A percentile compares a stretch with the other conserved stretches of the same genome.
Evolutionary conservation across 2,329 filamentous ascomycete species (phyloP).

Genomic region (Septoria linicola): DNA sequence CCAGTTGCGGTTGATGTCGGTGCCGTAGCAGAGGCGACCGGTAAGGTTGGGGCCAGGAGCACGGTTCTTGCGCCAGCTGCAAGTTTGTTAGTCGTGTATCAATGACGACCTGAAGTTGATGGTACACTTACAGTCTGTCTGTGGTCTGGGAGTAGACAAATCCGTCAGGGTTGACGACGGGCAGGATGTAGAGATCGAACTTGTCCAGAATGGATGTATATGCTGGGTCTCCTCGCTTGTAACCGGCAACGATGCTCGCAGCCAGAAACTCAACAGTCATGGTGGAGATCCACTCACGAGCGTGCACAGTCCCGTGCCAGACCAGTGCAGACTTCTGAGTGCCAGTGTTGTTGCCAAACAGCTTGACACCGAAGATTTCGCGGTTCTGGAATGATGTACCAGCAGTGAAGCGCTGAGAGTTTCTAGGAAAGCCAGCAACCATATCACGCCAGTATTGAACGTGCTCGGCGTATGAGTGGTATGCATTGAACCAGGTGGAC

Average conservation of each 20-base stretch:
- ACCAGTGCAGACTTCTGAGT: conserved; percentile 26
- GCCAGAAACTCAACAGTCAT: conserved; percentile 32
- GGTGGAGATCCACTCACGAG: conserved; percentile 31
- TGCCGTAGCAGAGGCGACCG: conserved; percentile 48
- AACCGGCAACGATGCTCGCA: conserved; percentile 29
- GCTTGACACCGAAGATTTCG: conserved; percentile 28
- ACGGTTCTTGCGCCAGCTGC: conserved; percentile 60
- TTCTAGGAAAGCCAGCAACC: conserved; percentile 25
- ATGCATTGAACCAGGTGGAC: conserved; percentile 28
- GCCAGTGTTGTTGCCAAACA: conserved; percentile 27
- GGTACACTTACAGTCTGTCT: conserved; percentile 46
- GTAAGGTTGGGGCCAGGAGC: conserved; percentile 34
- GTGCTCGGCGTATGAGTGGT: conserved; percentile 31
- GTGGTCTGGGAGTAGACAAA: conserved; percentile 59
- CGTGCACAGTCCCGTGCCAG: conserved; percentile 29
- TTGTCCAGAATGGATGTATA: conserved; percentile 24
- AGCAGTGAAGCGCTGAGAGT: conserved; percentile 27
- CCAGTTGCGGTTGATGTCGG: conserved; percentile 63
- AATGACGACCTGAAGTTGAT: not conserved
- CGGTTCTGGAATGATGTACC: conserved; percentile 28
- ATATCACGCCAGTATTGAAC: conserved; percentile 29
- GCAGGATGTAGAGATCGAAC: conserved; percentile 30
- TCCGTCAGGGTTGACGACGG: conserved; percentile 42
- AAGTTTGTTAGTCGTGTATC: not conserved
- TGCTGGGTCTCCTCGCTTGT: conserved; percentile 22